These are phyloP conservation scores for Cynara cardunculus DNA, from an alignment of 129 eudicot species.

Conservation along the genomic window DNA sequence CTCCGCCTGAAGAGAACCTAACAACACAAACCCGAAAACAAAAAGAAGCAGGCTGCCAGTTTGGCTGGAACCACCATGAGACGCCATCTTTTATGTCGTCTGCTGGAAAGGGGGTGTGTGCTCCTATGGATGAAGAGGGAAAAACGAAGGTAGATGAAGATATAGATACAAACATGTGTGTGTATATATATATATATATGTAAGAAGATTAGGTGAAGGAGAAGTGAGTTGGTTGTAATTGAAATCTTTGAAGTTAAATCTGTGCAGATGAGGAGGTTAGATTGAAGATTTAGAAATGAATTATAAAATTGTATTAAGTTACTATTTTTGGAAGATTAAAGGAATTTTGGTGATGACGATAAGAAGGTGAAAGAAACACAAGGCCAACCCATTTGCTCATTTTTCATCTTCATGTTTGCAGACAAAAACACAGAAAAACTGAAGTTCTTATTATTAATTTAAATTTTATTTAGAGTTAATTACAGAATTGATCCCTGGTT, in stretches of 20 bases:
- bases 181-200: background rate
- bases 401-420: too few species aligned
- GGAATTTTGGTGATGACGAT: background rate
- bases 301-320: constrained; percentile 4
- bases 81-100: constrained; percentile 19
- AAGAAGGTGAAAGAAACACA: background rate
- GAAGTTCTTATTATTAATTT: too few species aligned
- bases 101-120: background rate
- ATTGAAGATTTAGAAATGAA: constrained; percentile 22
- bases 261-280: constrained; percentile 25
- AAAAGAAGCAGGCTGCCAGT: background rate
- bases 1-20: constrained; percentile 11
- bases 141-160: constrained; percentile 12
- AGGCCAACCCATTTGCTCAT: background rate
- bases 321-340: background rate
- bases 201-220: constrained; percentile 23
- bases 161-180: background rate
- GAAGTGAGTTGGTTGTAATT: constrained; percentile 29
- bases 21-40: constrained; percentile 7
- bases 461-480: too few species aligned
- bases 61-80: constrained; percentile 11
- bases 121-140: background rate
- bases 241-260: constrained; percentile 34
- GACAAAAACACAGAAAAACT: too few species aligned
- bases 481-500: too few species aligned